Evolutionary conservation across 805 yeast genomes (phyloP).

Genomic region (Candida ficus): DNA sequence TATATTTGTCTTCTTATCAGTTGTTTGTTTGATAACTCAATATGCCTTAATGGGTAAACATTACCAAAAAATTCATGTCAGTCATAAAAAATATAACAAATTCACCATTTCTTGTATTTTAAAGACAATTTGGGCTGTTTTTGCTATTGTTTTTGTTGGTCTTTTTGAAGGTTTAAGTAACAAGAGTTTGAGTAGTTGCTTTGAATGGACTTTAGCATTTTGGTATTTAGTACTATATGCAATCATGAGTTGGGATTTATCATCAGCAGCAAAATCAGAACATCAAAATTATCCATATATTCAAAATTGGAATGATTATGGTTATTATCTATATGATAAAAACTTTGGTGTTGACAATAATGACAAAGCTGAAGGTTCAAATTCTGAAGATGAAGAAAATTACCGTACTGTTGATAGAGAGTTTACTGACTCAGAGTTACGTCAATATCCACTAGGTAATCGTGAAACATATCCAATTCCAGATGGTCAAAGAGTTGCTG

Average conservation of each 20-base stretch:
- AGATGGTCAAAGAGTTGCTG: slow-evolving; percentile 15
- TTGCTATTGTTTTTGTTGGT: slow-evolving; percentile 64
- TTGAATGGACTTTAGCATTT: slow-evolving; percentile 87
- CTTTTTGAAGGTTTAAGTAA: slow-evolving; percentile 50
- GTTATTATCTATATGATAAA: slow-evolving; percentile 21
- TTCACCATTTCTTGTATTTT: slow-evolving; percentile 43
- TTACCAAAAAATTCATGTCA: slow-evolving; percentile 33
- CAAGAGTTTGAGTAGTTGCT: slow-evolving; percentile 29
- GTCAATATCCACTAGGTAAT: slow-evolving; percentile 16
- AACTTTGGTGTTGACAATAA: slow-evolving; percentile 12
- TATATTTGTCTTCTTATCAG: slow-evolving; percentile 53
- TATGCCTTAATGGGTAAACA: slow-evolving; percentile 42
- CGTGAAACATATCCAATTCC: slow-evolving; percentile 22
- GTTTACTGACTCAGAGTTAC: slow-evolving; percentile 22
- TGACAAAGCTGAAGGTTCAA: background rate
- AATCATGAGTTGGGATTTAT: slow-evolving; percentile 63
- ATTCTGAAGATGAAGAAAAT: background rate
- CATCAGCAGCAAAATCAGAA: slow-evolving; percentile 47
- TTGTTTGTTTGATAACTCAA: slow-evolving; percentile 39
- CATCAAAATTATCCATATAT: slow-evolving; percentile 22
- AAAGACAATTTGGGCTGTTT: slow-evolving; percentile 60
- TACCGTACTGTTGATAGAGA: slow-evolving; percentile 9
- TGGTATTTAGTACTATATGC: slow-evolving; percentile 71
- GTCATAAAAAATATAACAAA: slow-evolving; percentile 33
- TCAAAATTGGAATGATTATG: slow-evolving; percentile 20